Conservation (phyloP, 805 yeast genomes). For the Saccharomyces mikatae region DNA sequence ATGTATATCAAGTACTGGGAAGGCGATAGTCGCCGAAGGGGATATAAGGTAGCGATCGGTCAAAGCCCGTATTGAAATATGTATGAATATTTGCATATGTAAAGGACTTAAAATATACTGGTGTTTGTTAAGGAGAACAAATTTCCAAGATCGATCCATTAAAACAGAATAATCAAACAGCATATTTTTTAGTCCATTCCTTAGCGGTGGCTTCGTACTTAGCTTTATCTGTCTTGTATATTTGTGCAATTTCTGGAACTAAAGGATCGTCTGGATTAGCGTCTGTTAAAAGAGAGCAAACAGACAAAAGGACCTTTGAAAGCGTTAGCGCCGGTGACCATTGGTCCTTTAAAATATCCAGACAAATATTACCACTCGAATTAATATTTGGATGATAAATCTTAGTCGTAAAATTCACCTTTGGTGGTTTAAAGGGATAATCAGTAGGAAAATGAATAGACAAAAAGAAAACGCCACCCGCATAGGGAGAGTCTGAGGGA, state of each 20-base stretch:
- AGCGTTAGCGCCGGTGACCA: slow-evolving; percentile 98
- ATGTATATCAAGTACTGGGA: too few relatives aligned
- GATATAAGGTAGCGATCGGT: neutral
- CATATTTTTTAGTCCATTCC: slow-evolving; percentile 97
- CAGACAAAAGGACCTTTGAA: slow-evolving; percentile 85
- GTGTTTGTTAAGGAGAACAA: too few relatives aligned
- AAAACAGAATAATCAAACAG: slow-evolving; percentile 44
- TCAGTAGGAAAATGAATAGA: slow-evolving; percentile 96
- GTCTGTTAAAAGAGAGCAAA: slow-evolving; percentile 92
- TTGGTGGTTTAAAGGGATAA: slow-evolving; percentile 97
- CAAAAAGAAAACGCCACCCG: slow-evolving; percentile 89
- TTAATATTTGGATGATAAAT: slow-evolving; percentile 96
- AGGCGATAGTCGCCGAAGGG: neutral
- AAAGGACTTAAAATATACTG: neutral
- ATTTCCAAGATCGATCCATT: too few relatives aligned
- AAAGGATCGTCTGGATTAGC: slow-evolving; percentile 98
- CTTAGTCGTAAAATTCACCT: slow-evolving; percentile 82
- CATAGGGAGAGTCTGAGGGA: slow-evolving; percentile 84
- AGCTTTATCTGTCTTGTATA: slow-evolving; percentile 85
- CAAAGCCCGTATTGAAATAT: neutral
- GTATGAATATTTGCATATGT: neutral
- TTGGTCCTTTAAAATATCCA: slow-evolving; percentile 91
- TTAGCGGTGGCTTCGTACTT: slow-evolving; percentile 93
- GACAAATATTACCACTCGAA: slow-evolving; percentile 87
- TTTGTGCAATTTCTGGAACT: slow-evolving; percentile 94